Evolutionary conservation across 1,284 basidiomycete genomes (phyloP).

Genomic region (Phellopilus nigrolimitatus): DNA sequence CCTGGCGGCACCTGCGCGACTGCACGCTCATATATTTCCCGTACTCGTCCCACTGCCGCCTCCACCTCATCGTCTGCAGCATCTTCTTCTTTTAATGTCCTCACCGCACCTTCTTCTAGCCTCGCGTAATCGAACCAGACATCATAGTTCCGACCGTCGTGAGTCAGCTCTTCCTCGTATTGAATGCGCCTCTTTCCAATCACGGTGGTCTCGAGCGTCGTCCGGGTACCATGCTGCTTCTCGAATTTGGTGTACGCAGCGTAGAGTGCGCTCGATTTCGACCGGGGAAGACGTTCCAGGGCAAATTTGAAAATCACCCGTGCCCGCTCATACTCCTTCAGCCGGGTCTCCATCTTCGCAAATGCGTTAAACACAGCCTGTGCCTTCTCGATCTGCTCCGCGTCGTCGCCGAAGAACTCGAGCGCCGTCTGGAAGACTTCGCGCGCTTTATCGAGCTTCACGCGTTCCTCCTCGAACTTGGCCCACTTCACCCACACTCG

Average conservation of each 20-base stretch:
- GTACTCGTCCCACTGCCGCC: conserved; percentile 56
- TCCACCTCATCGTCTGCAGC: conserved; percentile 59
- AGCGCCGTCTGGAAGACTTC: conserved; percentile 97
- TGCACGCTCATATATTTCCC: conserved; percentile 94
- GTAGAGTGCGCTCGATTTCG: conserved; percentile 83
- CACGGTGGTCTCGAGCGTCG: conserved; percentile 89
- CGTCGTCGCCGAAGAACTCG: conserved; percentile 96
- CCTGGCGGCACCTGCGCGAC: conserved; percentile 95
- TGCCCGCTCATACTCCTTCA: conserved; percentile 96
- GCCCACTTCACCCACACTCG: conserved; percentile 97
- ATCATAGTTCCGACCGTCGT: conserved; percentile 92
- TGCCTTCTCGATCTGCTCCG: conserved; percentile 95
- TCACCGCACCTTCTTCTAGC: conserved; percentile 85
- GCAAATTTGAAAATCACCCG: conserved; percentile 97
- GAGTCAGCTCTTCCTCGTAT: conserved; percentile 90
- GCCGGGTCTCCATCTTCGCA: conserved; percentile 95
- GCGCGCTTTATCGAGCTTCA: conserved; percentile 81
- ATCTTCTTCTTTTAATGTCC: conserved; percentile 69
- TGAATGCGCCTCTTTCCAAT: conserved; percentile 95
- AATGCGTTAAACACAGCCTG: conserved; percentile 96
- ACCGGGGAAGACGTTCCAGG: conserved; percentile 82
- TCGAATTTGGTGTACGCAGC: conserved; percentile 95
- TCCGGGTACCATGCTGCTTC: conserved; percentile 92
- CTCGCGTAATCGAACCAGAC: conserved; percentile 97
- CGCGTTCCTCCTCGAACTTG: conserved; percentile 95